Percentiles rank a stretch among this genome's conserved stretches.
Evolutionary conservation across 495 filamentous ascomycete genomes (phyloP).

Genomic region (Amphirosellinia nigrospora): DNA sequence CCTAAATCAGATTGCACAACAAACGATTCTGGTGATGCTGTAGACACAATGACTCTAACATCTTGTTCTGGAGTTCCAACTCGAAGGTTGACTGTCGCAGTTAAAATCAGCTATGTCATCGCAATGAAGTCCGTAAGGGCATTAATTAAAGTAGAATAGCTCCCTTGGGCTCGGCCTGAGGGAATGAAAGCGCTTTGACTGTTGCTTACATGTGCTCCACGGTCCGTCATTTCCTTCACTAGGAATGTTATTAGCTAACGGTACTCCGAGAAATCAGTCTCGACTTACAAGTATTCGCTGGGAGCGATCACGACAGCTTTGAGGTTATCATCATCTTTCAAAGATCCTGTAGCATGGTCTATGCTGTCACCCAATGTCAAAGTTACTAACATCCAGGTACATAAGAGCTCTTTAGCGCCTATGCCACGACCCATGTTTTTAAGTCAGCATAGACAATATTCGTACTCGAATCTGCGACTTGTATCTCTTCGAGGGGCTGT

Average conservation of each 20-base stretch:
- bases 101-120: background rate
- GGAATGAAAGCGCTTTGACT: slow-evolving; percentile 25
- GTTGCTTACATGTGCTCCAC: slow-evolving; percentile 38
- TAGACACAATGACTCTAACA: slow-evolving; percentile 45
- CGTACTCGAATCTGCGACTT: background rate
- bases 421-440: background rate
- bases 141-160: background rate
- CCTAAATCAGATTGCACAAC: slow-evolving; percentile 47
- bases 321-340: background rate
- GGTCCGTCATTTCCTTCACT: slow-evolving; percentile 52
- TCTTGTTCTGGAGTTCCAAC: slow-evolving; percentile 47
- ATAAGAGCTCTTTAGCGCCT: background rate
- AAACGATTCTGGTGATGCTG: slow-evolving; percentile 43
- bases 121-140: too few species aligned
- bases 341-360: background rate
- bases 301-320: slow-evolving; percentile 30
- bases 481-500: background rate
- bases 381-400: background rate
- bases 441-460: background rate
- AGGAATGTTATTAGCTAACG: slow-evolving; percentile 17
- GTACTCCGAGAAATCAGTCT: background rate
- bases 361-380: background rate
- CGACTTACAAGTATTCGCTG: slow-evolving; percentile 38
- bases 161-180: background rate
- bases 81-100: slow-evolving; percentile 29